Evolutionary conservation across 2,329 filamentous ascomycete genomes (phyloP), one percentile per base, ranked within the genome.

Genomic region (Cordyceps cateniannulata): DNA sequence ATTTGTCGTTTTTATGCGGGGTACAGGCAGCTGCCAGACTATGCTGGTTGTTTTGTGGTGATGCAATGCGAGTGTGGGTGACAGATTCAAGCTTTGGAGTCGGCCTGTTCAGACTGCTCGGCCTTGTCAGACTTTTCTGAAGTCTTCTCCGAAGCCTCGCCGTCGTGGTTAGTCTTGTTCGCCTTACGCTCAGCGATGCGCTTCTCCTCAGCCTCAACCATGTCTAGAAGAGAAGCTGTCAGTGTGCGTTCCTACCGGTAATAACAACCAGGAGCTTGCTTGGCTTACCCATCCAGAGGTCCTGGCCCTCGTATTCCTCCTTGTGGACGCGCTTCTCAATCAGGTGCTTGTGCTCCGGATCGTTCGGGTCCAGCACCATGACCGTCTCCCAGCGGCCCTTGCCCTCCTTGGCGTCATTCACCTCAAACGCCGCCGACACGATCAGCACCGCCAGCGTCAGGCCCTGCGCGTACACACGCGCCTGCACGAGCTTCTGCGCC

Each of bases 401-500:
- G 53, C 91, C 91, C 70, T 83, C 84, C 71, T 86, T 87, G 66
- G 88, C 89, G 75, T 99, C 95, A 59, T 75, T 76, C 65, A 84
- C 81, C 84, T 97, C 93, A 68, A 97, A 89, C 12, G 85, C 89
- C 51, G 93, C 91, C 35, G 86, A 89, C 61, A 90, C 85, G 70
- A 96, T 83, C 61, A 97, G 80, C 56, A 96, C 91, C 65, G 88
- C 89, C 51, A 97, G 79, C 5, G 93, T 96, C 68, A 96, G 78
- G 6, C 90, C 91, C 79, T 97, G 93, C 3, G 93, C 93, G 76
- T 96, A 96, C 65, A 97, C 89, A 83, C 93, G 88, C 25, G 92
- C 93, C 81, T 97, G 93, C 18, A 97, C 93, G 24, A 97, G 78
- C 81, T 96, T 96, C 80, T 97, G 93, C 63, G 83, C 78, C 2